Base-by-base conservation (phyloP, 768 basidiomycete genomes). In the Kwoniella dendrophila region DNA sequence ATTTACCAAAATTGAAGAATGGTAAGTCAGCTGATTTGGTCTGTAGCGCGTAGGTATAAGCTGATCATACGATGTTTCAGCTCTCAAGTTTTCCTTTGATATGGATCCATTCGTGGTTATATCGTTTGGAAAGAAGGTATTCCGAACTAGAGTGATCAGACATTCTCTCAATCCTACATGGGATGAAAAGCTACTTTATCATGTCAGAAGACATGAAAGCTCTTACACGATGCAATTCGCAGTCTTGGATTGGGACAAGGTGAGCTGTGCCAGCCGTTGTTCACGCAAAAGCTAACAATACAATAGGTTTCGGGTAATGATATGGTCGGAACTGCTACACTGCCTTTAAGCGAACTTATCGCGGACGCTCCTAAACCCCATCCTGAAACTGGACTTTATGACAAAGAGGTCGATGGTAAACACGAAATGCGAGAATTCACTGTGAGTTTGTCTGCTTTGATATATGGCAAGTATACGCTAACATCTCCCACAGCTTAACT, bases 31-130 rank as follows among this genome's bases (percentile, higher is more conserved):
- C 16, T 33, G 5, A 22, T 24, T 26, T 43, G 49, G 16, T 36
- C 8, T 36, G 34, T 36, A 36, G 16, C n/a, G 26, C 12, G 14
- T 12, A 11, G 10, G 49, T 26, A 50, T 50, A 16, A 12, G 27
- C 30, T 45, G 6, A 54, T 26, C 33, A 16, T 49, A 45, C 36
- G 22, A 20, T 8, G 1, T 18, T 33, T 22, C 52, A 74, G 78
- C 77, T n/a, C 47, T 77, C 29, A 62, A 68, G 36, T 62, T 75
- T 12, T 62, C 67, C 2, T 75, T 71, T 85, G 94, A 98, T 75
- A 96, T 97, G 93, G 93, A 97, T 71, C 93, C 94, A 0, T 98
- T 97, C 73, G 90, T 91, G 24, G 92, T 99, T 64, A 85, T 94
- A 66, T 92, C 91, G 2, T 99, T 99, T 66, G 91, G 94, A 30